Conservation (phyloP, 2,329 filamentous ascomycete genomes). For the Ceratocystis diversiconidia region DNA sequence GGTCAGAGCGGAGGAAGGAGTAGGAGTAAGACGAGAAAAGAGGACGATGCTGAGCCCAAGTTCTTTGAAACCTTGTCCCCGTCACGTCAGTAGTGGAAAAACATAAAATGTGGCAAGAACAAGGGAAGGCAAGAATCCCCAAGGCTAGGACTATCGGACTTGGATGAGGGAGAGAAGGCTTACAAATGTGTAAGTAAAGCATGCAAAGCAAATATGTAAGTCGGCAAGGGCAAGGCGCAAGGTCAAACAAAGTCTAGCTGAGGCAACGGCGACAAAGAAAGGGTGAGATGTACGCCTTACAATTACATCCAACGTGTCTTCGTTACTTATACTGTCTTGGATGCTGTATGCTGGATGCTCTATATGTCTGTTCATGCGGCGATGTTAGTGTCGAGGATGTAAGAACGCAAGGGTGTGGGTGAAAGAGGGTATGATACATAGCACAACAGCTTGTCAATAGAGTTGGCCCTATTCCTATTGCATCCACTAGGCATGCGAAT, state of each 20-base stretch:
- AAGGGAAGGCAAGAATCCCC: neutral
- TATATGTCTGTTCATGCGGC: no score
- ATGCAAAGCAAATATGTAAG: neutral
- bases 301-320: no score
- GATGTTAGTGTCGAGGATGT: no score
- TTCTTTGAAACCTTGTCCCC: neutral
- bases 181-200: neutral
- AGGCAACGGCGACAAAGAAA: no score
- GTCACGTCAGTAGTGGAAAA: neutral
- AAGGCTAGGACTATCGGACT: neutral
- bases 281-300: no score
- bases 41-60: neutral
- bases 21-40: neutral
- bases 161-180: neutral
- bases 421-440: neutral
- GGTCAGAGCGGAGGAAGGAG: neutral
- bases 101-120: neutral
- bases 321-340: no score
- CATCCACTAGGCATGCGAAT: neutral
- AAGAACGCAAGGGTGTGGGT: no score
- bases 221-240: neutral
- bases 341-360: no score
- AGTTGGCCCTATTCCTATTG: neutral
- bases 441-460: neutral
- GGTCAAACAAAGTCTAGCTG: neutral